phyloP scores from a whole-genome alignment of 2,329 filamentous ascomycete species.

The Botrytis tulipae region DNA sequence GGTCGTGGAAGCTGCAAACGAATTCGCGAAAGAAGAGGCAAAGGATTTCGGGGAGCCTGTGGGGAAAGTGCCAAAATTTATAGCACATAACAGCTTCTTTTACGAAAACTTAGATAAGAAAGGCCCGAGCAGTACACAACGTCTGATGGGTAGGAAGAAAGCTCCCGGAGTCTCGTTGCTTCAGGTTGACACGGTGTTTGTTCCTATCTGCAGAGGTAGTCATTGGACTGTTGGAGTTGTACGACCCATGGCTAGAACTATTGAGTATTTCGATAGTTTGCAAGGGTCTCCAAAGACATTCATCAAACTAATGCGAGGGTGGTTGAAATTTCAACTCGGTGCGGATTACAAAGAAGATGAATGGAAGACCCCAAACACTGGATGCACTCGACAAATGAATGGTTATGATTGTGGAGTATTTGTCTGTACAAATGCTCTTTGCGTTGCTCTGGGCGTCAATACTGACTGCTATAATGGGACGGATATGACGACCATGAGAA shows the following conservation, averaged over 20 bases:
- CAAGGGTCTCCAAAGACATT: constrained; percentile 43
- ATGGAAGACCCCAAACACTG: constrained; percentile 54
- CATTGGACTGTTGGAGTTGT: constrained; percentile 76
- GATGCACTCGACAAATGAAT: constrained; percentile 60
- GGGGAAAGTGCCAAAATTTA: constrained; percentile 56
- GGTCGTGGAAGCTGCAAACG: constrained; percentile 59
- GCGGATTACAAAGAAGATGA: constrained; percentile 54
- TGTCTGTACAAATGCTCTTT: constrained; percentile 70
- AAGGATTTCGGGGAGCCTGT: constrained; percentile 34
- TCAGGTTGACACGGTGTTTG: constrained; percentile 63
- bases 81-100: constrained; percentile 65
- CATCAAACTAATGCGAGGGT: constrained; percentile 48
- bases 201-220: constrained; percentile 62
- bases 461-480: constrained; percentile 46
- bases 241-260: constrained; percentile 55
- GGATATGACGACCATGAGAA: constrained; percentile 59
- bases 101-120: constrained; percentile 53
- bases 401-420: constrained; percentile 76
- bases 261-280: constrained; percentile 71
- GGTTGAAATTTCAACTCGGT: constrained; percentile 58
- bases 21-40: constrained; percentile 47
- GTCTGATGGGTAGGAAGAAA: constrained; percentile 57
- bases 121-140: constrained; percentile 49
- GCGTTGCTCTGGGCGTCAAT: constrained; percentile 45
- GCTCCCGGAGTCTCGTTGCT: constrained; percentile 61